These are phyloP conservation scores for Mediolabrus comicus DNA, from an alignment of 108 stramenopile genomes.

Conservation along the genomic window DNA sequence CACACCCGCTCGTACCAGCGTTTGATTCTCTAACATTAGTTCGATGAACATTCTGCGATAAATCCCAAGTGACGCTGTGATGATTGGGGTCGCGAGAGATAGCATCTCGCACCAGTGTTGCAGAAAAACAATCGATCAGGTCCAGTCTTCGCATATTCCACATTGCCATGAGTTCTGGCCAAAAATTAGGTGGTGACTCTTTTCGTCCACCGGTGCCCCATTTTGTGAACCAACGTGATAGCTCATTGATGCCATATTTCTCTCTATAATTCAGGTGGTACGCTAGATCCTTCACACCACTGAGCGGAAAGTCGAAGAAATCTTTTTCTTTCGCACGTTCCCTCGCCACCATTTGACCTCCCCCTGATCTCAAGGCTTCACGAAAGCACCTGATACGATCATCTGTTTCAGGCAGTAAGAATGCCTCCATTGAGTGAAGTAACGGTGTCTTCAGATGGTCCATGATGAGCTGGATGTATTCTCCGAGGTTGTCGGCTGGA, in stretches of 20 bases:
- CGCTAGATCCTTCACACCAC: conserved; percentile 38
- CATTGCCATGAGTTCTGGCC: conserved; percentile 57
- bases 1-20: conserved; percentile 61
- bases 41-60: conserved; percentile 65
- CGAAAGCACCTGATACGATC: conserved; percentile 68
- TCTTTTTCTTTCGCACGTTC: conserved; percentile 50
- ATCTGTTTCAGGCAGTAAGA: conserved; percentile 57
- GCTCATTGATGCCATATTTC: conserved; percentile 43
- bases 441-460: conserved; percentile 64
- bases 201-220: conserved; percentile 51
- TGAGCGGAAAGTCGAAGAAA: conserved; percentile 46
- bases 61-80: conserved; percentile 60
- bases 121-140: conserved; percentile 49
- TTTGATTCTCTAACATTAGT: conserved; percentile 46
- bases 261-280: conserved; percentile 42
- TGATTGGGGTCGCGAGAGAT: conserved; percentile 56
- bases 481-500: conserved; percentile 56
- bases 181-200: conserved; percentile 52
- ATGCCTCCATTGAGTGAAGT: conserved; percentile 66
- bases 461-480: conserved; percentile 58
- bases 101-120: conserved; percentile 52
- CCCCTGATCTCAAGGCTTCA: conserved; percentile 53
- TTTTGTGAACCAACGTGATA: conserved; percentile 41
- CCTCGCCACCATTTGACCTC: conserved; percentile 45
- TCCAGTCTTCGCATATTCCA: conserved; percentile 42